Evolutionary conservation across 768 basidiomycete species (phyloP), one percentile per base, ranked within the genome.

Genomic region (Mycena sanguinolenta): DNA sequence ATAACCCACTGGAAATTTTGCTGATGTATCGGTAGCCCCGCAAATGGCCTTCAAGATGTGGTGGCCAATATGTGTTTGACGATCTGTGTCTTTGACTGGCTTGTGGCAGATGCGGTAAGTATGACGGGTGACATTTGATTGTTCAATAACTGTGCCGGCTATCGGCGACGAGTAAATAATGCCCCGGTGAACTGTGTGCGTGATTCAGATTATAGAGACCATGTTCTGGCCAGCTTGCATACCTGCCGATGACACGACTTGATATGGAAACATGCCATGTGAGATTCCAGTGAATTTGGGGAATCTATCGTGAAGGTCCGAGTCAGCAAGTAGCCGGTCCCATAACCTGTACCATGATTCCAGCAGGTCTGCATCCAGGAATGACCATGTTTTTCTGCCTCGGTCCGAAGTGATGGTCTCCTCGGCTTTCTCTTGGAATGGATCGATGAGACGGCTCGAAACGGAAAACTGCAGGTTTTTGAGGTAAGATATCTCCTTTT

Each of bases 371-470:
- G 12, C 3, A 21, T 60, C n/a, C 0, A 19, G 16, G n/a, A 67
- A 67, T 12, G 7, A 10, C 65, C 65, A 67, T 1, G 65, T 67
- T 21, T 25, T 67, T 16, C 60, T 58, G 19, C 63, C 54, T 12
- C 23, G 54, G 13, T 55, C 38, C 0, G 4, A 55, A 44, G 28
- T 17, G 10, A n/a, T 16, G 4, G 54, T 55, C 7, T 64, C 63
- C 3, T 13, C 4, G 21, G 63, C 63, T 1, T 55, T 34, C 25
- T 64, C 25, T 10, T 55, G 23, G 10, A 5, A 4, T 21, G 12
- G 9, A 28, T 64, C 34, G n/a, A 64, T 46, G 7, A 64, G 39
- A 14, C 28, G 63, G n/a, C 63, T 64, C 7, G 63, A 55, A 23
- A 55, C 53, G 17, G 53, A 2, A 25, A 55, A 44, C 53, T 64